Percentiles rank a stretch among this genome's conserved stretches.
phyloP scores from a whole-genome alignment of 192 early-diverging fungal species.

The Thamnidium elegans region DNA sequence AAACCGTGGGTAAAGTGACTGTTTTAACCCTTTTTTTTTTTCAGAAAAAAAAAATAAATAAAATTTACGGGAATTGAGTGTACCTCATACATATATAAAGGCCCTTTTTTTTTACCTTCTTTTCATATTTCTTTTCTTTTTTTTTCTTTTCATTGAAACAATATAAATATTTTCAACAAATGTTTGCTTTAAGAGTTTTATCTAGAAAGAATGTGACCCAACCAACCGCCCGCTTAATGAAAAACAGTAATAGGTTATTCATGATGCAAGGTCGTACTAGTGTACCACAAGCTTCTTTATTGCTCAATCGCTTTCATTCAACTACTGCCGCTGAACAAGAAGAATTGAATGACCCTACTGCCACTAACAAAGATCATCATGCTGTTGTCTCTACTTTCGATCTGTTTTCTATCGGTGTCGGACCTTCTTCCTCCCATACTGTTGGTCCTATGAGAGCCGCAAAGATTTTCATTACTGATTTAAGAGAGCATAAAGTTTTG shows the following conservation, averaged over 20 bases:
- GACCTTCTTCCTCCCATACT: slow-evolving; percentile 84
- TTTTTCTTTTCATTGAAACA: slow-evolving; percentile 8
- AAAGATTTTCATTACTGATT: slow-evolving; percentile 90
- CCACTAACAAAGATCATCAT: slow-evolving; percentile 42
- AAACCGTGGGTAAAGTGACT: too few species aligned
- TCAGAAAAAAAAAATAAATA: slow-evolving; percentile 8
- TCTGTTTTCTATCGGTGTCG: slow-evolving; percentile 93
- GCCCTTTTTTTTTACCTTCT: neutral
- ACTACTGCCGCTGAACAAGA: neutral
- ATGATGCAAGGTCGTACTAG: neutral
- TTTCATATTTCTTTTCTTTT: slow-evolving; percentile 11
- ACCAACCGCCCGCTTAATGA: too few species aligned
- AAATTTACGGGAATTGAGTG: neutral
- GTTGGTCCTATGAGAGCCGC: slow-evolving; percentile 97
- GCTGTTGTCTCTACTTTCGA: slow-evolving; percentile 95
- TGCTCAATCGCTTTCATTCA: neutral
- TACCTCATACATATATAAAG: neutral
- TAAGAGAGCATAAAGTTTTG: slow-evolving; percentile 63
- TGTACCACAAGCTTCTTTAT: slow-evolving; percentile 3
- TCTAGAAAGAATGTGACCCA: too few species aligned
- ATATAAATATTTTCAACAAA: neutral
- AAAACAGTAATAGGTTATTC: too few species aligned
- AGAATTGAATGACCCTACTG: neutral
- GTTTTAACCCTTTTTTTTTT: neutral
- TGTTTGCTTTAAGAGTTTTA: too few species aligned